Conservation (phyloP, 768 basidiomycete genomes). For the Leccinum uliginosum region DNA sequence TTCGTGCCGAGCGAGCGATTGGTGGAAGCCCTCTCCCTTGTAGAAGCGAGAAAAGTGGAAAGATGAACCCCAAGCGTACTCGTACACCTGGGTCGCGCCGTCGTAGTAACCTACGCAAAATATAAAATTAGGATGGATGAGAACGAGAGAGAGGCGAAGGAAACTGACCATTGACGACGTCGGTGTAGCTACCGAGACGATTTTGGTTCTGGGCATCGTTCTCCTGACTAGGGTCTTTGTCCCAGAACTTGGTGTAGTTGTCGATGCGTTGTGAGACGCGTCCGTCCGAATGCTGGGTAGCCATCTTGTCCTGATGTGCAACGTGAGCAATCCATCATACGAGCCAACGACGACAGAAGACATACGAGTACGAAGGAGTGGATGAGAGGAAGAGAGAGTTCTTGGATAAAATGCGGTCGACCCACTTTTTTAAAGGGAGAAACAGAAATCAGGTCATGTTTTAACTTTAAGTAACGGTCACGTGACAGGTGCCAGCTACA, state of each 20-base stretch:
- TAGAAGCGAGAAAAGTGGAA: conserved; percentile 99
- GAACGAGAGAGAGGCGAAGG: background rate
- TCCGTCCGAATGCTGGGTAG: conserved; percentile 44
- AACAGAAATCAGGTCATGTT: conserved; percentile 21
- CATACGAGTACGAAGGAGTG: background rate
- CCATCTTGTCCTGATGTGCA: conserved; percentile 2
- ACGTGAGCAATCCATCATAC: background rate
- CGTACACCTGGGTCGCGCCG: conserved; percentile 92
- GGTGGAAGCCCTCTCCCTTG: conserved; percentile 77
- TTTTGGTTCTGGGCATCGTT: conserved; percentile 58
- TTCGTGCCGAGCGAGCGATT: conserved; percentile 84
- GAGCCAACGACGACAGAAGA: background rate
- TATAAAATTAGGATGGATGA: background rate
- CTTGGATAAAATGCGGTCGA: background rate
- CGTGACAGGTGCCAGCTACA: background rate
- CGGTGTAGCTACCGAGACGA: conserved; percentile 78
- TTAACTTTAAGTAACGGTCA: conserved; percentile 3
- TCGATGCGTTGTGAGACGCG: conserved; percentile 66
- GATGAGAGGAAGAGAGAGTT: background rate
- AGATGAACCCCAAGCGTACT: conserved; percentile 86
- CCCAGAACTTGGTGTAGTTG: conserved; percentile 91
- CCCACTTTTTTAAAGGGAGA: conserved; percentile 11
- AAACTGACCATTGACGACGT: conserved; percentile 84
- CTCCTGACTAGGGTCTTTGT: conserved; percentile 75
- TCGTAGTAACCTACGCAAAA: conserved; percentile 82